phyloP scores from a whole-genome alignment of 805 yeast species.

The Tetrapisispora taiwanensis region DNA sequence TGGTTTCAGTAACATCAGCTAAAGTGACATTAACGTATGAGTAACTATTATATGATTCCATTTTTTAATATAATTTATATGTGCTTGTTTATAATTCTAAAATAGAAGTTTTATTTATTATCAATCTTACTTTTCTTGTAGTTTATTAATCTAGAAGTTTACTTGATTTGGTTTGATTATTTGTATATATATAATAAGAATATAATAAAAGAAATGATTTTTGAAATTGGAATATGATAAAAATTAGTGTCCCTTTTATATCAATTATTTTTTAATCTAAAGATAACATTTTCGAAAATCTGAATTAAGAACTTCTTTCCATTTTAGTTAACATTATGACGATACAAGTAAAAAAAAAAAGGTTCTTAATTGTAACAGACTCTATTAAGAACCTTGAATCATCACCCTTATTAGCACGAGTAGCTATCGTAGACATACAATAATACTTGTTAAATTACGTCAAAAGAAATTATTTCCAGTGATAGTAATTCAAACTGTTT shows the following conservation, averaged over 20 bases:
- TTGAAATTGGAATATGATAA: background rate
- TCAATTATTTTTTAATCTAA: background rate
- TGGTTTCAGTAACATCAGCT: background rate
- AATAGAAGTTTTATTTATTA: background rate
- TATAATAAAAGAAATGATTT: no score
- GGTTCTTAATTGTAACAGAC: no score
- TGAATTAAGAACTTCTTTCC: no score
- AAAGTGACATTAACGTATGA: slow-evolving; percentile 1
- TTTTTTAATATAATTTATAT: background rate
- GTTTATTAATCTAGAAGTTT: background rate
- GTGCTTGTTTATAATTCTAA: background rate
- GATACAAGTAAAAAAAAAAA: no score
- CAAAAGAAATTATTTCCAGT: no score
- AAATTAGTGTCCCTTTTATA: background rate
- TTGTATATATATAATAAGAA: background rate
- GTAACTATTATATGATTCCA: slow-evolving; percentile 1
- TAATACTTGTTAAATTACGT: no score
- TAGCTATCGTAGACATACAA: no score
- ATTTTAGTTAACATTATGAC: no score
- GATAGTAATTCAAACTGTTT: no score
- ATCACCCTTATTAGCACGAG: no score
- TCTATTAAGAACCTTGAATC: no score
- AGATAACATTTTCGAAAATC: background rate
- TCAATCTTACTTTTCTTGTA: background rate
- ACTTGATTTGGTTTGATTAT: background rate